phyloP scores from a whole-genome alignment of 164 flowering plant genomes.

The Echeveria elegans region DNA sequence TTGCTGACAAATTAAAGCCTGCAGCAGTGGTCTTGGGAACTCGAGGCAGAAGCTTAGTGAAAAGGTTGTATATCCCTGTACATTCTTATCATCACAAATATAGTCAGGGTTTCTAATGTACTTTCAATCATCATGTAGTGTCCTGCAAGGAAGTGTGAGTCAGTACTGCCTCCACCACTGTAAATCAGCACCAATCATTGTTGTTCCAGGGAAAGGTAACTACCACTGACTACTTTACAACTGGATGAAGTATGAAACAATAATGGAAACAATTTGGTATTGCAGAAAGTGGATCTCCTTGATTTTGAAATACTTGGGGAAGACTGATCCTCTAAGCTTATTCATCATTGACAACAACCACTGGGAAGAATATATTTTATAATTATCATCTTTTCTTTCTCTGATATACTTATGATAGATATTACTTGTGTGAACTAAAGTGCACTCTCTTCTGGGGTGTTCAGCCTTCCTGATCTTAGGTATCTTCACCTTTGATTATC shows the following conservation, averaged over 20 bases:
- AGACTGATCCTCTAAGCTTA: neutral
- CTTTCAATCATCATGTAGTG: slow-evolving; percentile 32
- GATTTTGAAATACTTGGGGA: neutral
- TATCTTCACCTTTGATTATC: neutral
- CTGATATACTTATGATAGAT: neutral
- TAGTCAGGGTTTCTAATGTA: neutral
- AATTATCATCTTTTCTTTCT: neutral
- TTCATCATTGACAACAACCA: neutral
- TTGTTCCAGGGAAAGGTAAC: slow-evolving; percentile 84
- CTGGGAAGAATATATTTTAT: neutral
- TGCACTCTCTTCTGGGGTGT: neutral
- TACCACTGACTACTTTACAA: neutral
- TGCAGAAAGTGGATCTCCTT: slow-evolving; percentile 4
- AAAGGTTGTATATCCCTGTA: slow-evolving; percentile 34
- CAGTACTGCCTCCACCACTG: slow-evolving; percentile 84
- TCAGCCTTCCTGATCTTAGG: neutral
- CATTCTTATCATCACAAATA: neutral
- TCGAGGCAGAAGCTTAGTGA: slow-evolving; percentile 65
- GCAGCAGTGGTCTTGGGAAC: slow-evolving; percentile 90
- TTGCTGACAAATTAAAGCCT: slow-evolving; percentile 73
- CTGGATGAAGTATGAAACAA: neutral
- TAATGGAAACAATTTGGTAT: neutral
- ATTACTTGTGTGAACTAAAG: neutral
- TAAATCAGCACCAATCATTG: slow-evolving; percentile 68
- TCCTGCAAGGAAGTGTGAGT: slow-evolving; percentile 76